Conservation (phyloP, 345 rosid species). For the Atalantia buxifolia region DNA sequence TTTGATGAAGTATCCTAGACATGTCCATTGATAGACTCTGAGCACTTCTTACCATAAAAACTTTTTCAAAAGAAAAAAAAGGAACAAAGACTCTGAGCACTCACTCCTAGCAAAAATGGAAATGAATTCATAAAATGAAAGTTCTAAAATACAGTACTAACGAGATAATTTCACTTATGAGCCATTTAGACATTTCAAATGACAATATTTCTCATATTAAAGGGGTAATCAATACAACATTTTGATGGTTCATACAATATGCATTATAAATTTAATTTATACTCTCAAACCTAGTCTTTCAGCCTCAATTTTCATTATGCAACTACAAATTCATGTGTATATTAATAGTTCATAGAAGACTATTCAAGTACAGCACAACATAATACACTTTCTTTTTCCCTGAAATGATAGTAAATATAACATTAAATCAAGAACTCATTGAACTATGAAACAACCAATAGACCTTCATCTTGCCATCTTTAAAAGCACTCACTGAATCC, state of each 20-base stretch:
- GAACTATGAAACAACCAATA: background rate
- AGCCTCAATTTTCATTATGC: background rate
- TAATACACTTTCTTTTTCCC: background rate
- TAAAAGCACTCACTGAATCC: constrained; percentile 33
- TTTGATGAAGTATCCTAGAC: background rate
- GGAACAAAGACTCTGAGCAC: too few species aligned
- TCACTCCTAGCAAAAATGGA: background rate
- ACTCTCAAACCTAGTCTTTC: background rate
- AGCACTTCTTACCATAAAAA: background rate
- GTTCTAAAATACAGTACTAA: background rate
- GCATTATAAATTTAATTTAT: background rate
- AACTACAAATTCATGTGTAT: background rate
- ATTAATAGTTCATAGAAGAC: background rate
- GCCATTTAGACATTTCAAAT: background rate
- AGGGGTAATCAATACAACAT: background rate
- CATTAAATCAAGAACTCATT: background rate
- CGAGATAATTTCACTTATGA: background rate
- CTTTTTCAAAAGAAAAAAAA: too few species aligned
- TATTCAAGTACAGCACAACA: background rate
- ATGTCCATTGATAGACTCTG: background rate
- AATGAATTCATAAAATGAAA: background rate
- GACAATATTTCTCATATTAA: background rate
- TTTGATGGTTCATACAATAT: background rate
- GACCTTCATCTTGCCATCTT: constrained; percentile 46
- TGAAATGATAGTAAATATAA: background rate